Conservation (phyloP, 495 filamentous ascomycete genomes). For the Daldinia decipiens region DNA sequence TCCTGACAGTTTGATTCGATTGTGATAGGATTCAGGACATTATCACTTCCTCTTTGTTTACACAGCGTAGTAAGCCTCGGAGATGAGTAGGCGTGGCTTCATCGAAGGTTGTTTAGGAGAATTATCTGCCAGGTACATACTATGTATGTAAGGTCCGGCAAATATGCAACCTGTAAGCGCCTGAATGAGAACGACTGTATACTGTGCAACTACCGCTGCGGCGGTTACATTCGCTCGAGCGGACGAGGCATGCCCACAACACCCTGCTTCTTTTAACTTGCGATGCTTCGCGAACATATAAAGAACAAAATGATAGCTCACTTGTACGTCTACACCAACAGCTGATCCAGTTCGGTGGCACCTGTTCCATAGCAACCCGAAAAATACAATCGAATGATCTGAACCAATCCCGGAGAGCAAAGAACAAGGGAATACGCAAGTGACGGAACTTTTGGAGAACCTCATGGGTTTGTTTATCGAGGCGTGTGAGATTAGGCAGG, state of each 20-base stretch:
- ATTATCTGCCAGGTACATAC: conserved; percentile 1
- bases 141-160: conserved; percentile 6
- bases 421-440: conserved; percentile 10
- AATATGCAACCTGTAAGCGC: conserved; percentile 22
- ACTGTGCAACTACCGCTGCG: conserved; percentile 23
- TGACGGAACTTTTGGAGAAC: neutral
- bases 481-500: neutral
- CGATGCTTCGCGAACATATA: conserved; percentile 1
- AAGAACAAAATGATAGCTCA: conserved; percentile 35
- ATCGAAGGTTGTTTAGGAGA: conserved; percentile 8
- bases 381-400: conserved; percentile 30
- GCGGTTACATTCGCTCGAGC: conserved; percentile 26
- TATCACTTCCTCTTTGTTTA: neutral
- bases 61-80: conserved; percentile 23
- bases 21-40: conserved; percentile 11
- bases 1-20: conserved; percentile 11
- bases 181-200: conserved; percentile 6
- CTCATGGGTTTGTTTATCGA: neutral
- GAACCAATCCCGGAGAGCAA: conserved; percentile 4
- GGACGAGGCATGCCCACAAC: neutral
- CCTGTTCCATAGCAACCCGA: conserved; percentile 18
- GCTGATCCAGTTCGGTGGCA: conserved; percentile 15
- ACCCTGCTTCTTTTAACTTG: neutral
- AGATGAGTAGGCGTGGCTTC: neutral
- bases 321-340: conserved; percentile 16